Conservation (phyloP, 2,329 filamentous ascomycete species). For the Neonectria sp. region DNA sequence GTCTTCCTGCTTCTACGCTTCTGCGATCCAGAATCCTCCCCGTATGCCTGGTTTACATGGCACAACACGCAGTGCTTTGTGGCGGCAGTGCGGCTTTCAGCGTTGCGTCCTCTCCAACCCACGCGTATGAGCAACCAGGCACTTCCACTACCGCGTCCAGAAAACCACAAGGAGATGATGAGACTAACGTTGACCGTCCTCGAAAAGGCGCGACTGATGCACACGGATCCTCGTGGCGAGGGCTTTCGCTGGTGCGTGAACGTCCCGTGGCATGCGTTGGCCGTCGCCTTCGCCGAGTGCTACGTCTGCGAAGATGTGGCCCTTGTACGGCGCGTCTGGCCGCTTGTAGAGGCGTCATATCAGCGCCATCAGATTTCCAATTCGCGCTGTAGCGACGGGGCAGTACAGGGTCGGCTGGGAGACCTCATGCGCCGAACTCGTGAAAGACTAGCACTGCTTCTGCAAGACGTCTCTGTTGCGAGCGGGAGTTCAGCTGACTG, state of each 20-base stretch:
- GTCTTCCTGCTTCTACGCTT: slow-evolving; percentile 24
- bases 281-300: slow-evolving; percentile 31
- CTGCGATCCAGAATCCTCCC: slow-evolving; percentile 31
- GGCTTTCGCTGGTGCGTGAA: slow-evolving; percentile 31
- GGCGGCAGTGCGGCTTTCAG: slow-evolving; percentile 20
- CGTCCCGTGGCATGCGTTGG: slow-evolving; percentile 31
- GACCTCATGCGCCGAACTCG: slow-evolving; percentile 13
- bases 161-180: slow-evolving; percentile 20
- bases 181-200: slow-evolving; percentile 11
- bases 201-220: slow-evolving; percentile 24
- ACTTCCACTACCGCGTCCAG: not conserved
- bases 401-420: slow-evolving; percentile 7
- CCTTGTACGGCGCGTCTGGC: slow-evolving; percentile 27
- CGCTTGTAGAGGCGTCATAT: slow-evolving; percentile 28
- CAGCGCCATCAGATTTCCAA: slow-evolving; percentile 14
- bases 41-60: slow-evolving; percentile 34
- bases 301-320: slow-evolving; percentile 21
- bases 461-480: not conserved
- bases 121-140: not conserved
- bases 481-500: not conserved
- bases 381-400: not conserved
- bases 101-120: slow-evolving; percentile 12
- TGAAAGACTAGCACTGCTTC: slow-evolving; percentile 4
- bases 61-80: slow-evolving; percentile 34
- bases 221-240: slow-evolving; percentile 32